Percentiles rank a stretch among this genome's conserved stretches.
phyloP scores from a whole-genome alignment of 108 stramenopile genomes.

The Bacterosira constricta region DNA sequence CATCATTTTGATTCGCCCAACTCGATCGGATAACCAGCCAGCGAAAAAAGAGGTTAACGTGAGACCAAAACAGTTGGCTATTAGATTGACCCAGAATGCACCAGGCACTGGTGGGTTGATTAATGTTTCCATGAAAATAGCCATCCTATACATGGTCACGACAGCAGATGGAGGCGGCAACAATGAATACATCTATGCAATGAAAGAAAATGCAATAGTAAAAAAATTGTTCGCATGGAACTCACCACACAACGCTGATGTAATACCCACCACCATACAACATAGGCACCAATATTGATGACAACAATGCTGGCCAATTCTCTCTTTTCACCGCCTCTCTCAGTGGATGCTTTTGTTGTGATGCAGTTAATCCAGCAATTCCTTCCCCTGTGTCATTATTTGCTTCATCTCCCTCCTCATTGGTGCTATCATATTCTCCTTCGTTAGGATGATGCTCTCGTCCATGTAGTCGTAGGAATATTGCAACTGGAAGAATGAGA shows the following conservation, averaged over 20 bases:
- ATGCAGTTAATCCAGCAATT: background rate
- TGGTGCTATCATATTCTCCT: conserved; percentile 42
- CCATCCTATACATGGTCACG: no score
- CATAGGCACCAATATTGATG: conserved; percentile 58
- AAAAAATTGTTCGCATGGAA: background rate
- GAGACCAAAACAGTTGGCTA: conserved; percentile 47
- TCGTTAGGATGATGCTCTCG: conserved; percentile 56
- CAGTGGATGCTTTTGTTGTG: conserved; percentile 45
- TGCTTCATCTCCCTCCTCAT: background rate
- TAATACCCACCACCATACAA: conserved; percentile 65
- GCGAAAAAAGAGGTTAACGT: conserved; percentile 44
- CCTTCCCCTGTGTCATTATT: background rate
- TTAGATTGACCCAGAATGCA: conserved; percentile 72
- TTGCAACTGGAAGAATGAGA: conserved; percentile 53
- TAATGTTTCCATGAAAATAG: conserved; percentile 66
- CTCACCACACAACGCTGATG: conserved; percentile 65
- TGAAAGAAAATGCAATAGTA: background rate
- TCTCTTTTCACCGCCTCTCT: conserved; percentile 54
- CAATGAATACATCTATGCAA: background rate
- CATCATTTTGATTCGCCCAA: conserved; percentile 63
- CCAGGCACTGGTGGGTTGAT: conserved; percentile 60
- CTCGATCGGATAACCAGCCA: conserved; percentile 58
- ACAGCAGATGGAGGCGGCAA: no score
- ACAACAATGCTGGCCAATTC: conserved; percentile 52
- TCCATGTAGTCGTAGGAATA: conserved; percentile 51